These are phyloP conservation scores for Calocybe gangraenosa DNA, from an alignment of 768 basidiomycete genomes.

Conservation along the genomic window DNA sequence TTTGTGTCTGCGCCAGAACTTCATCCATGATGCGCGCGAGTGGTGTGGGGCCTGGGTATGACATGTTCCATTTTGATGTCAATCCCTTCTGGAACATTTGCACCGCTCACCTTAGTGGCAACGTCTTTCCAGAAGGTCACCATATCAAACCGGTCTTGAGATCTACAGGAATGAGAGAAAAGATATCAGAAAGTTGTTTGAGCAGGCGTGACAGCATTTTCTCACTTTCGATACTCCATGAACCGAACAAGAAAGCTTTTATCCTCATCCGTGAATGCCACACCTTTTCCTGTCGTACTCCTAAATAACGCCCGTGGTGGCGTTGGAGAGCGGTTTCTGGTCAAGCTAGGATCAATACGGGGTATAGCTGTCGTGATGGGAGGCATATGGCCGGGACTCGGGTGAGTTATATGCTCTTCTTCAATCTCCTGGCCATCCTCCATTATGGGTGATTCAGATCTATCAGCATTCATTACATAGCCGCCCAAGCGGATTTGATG, in stretches of 20 bases:
- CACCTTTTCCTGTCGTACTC: conserved; percentile 87
- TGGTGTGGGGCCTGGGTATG: conserved; percentile 73
- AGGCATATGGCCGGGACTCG: conserved; percentile 32
- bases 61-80: neutral
- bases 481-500: conserved; percentile 88
- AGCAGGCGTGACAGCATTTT: neutral
- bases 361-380: conserved; percentile 28
- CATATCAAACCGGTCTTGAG: conserved; percentile 65
- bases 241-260: conserved; percentile 72
- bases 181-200: neutral
- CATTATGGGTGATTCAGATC: conserved; percentile 38
- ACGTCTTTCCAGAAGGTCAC: conserved; percentile 79
- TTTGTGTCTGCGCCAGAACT: conserved; percentile 85
- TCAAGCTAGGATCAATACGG: conserved; percentile 17
- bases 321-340: conserved; percentile 71
- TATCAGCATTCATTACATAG: conserved; percentile 69
- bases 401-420: conserved; percentile 30
- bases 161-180: conserved; percentile 26
- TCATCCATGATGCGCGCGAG: conserved; percentile 92
- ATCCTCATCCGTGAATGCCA: conserved; percentile 85
- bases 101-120: conserved; percentile 49
- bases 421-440: conserved; percentile 40
- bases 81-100: neutral
- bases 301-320: conserved; percentile 76
- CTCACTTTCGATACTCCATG: conserved; percentile 73